These are phyloP conservation scores for Alternaria conjuncta DNA, from an alignment of 2,329 filamentous ascomycete genomes.

Conservation along the genomic window DNA sequence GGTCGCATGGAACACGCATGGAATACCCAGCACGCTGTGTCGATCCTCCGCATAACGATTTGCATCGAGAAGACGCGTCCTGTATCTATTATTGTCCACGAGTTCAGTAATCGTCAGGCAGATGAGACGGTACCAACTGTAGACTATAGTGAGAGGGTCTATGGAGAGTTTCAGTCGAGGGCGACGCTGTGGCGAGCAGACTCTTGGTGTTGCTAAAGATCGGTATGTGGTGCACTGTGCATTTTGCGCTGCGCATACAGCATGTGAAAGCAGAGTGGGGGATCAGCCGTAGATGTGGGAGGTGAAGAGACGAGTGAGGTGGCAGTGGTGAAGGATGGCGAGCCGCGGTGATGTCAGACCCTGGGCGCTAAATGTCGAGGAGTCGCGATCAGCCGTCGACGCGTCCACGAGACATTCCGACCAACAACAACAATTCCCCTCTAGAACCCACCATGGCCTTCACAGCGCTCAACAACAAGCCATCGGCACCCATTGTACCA, in stretches of 20 bases:
- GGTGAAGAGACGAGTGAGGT: not conserved
- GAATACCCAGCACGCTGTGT: not conserved
- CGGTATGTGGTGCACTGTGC: not conserved
- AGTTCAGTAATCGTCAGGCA: not conserved
- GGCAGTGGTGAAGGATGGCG: not conserved
- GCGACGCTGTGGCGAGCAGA: too few relatives aligned
- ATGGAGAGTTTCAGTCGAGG: not conserved
- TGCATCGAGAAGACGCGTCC: not conserved
- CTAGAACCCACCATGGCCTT: slow-evolving; percentile 25
- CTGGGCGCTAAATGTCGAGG: slow-evolving; percentile 13
- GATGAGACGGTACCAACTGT: not conserved
- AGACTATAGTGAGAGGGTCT: not conserved
- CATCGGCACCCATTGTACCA: slow-evolving; percentile 12
- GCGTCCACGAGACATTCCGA: slow-evolving; percentile 5
- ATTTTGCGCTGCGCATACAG: not conserved
- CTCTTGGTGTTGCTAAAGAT: not conserved
- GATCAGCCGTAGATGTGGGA: not conserved
- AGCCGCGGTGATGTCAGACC: slow-evolving; percentile 14
- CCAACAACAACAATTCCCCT: slow-evolving; percentile 13
- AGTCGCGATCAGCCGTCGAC: slow-evolving; percentile 21
- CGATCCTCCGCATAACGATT: not conserved
- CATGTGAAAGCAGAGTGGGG: too few relatives aligned
- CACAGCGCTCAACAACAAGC: slow-evolving; percentile 28
- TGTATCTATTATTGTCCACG: not conserved
- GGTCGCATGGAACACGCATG: not conserved